A percentile compares a stretch with the other conserved stretches of the same genome.
These are phyloP conservation scores for Orbilia brochopaga DNA, from an alignment of 2,329 filamentous ascomycete genomes.

Conservation along the genomic window DNA sequence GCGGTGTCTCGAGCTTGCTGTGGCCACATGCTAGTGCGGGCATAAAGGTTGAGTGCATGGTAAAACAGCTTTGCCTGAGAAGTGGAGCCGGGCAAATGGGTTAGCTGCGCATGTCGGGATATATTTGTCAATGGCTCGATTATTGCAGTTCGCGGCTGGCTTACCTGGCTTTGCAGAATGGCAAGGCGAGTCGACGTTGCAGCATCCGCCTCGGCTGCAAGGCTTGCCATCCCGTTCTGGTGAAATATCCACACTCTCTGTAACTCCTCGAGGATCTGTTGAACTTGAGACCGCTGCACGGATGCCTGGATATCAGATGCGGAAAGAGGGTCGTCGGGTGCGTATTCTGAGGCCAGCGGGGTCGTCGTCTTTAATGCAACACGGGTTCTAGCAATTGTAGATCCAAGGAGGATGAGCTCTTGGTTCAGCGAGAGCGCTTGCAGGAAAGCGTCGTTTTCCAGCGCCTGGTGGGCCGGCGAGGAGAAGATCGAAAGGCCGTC, in stretches of 20 bases:
- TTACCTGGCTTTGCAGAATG: conserved; percentile 57
- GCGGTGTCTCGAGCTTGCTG: conserved; percentile 60
- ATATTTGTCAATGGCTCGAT: conserved; percentile 57
- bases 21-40: conserved; percentile 64
- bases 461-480: conserved; percentile 55
- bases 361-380: conserved; percentile 27
- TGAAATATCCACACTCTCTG: conserved; percentile 44
- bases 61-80: conserved; percentile 60
- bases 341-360: conserved; percentile 50
- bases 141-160: conserved; percentile 52
- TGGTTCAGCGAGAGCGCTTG: conserved; percentile 52
- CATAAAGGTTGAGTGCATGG: conserved; percentile 63
- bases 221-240: conserved; percentile 38
- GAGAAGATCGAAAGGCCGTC: conserved; percentile 56
- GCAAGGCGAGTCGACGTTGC: conserved; percentile 49
- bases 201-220: conserved; percentile 49
- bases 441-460: conserved; percentile 57
- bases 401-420: conserved; percentile 53
- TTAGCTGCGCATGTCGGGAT: conserved; percentile 59
- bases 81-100: not conserved
- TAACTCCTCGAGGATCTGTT: conserved; percentile 40
- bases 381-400: conserved; percentile 44
- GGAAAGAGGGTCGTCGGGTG: conserved; percentile 41
- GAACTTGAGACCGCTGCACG: conserved; percentile 35
- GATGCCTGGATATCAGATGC: conserved; percentile 38